These are phyloP conservation scores for Schwanniomyces etchellsii DNA, from an alignment of 1,139 yeast genomes.

Conservation along the genomic window DNA sequence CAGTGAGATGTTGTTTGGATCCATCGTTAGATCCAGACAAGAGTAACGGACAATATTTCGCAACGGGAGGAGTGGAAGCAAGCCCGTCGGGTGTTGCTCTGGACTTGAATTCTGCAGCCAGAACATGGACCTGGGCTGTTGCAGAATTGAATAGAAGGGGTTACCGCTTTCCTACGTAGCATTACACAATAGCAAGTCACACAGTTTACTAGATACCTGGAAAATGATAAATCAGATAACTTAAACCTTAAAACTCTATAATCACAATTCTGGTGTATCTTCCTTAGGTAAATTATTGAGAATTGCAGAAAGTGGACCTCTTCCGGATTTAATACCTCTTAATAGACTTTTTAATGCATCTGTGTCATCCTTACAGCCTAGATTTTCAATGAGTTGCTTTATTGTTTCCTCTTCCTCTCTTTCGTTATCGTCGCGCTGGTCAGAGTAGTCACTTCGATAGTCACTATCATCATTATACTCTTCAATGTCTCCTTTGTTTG, in stretches of 20 bases:
- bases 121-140: conserved; percentile 84
- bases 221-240: too few relatives aligned
- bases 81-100: conserved; percentile 51
- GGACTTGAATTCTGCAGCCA: conserved; percentile 57
- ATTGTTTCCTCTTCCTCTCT: conserved; percentile 3
- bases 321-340: conserved; percentile 4
- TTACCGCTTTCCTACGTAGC: background rate
- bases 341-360: conserved; percentile 5
- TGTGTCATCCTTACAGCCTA: conserved; percentile 1
- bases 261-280: too few relatives aligned
- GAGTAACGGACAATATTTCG: conserved; percentile 29
- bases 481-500: conserved; percentile 1
- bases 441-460: conserved; percentile 10
- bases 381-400: conserved; percentile 3
- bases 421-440: background rate
- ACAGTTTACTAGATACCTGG: too few relatives aligned
- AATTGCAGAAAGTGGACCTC: conserved; percentile 6
- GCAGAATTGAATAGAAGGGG: conserved; percentile 50
- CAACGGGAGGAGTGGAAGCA: conserved; percentile 28
- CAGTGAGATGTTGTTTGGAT: conserved; percentile 60
- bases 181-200: too few relatives aligned
- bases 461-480: conserved; percentile 18
- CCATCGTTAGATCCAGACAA: conserved; percentile 33
- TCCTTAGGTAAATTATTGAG: conserved; percentile 4
- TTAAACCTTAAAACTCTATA: too few relatives aligned